Conservation (phyloP, 179 eudicot genomes). For the Drosera spatulata region DNA sequence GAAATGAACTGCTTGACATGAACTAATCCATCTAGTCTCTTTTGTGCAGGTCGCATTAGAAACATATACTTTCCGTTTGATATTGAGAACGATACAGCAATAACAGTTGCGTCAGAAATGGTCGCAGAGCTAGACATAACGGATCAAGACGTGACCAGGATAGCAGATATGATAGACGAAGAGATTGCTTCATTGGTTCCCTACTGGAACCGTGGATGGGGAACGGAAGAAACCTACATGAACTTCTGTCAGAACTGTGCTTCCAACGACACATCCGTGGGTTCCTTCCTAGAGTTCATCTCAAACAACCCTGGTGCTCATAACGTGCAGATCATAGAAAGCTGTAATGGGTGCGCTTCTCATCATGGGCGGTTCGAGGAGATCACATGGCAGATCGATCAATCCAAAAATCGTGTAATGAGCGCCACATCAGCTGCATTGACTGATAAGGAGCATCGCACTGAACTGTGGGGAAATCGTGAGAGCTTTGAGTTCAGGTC, state of each 20-base stretch:
- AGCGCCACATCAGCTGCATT: neutral
- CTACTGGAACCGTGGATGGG: constrained; percentile 57
- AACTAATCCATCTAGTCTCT: neutral
- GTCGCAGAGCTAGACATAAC: constrained; percentile 78
- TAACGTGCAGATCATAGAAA: constrained; percentile 8
- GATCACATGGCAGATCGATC: constrained; percentile 40
- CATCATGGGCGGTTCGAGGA: constrained; percentile 64
- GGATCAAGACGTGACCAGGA: constrained; percentile 73
- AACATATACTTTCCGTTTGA: constrained; percentile 94
- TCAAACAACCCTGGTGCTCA: constrained; percentile 11
- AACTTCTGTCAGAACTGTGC: constrained; percentile 22
- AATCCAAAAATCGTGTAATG: constrained; percentile 17
- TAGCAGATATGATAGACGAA: constrained; percentile 77
- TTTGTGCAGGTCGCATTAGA: constrained; percentile 55
- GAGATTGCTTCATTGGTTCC: constrained; percentile 71
- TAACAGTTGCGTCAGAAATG: constrained; percentile 92
- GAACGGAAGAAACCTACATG: constrained; percentile 10
- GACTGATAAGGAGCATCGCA: too few relatives aligned
- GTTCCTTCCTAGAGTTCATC: constrained; percentile 17
- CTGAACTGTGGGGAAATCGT: too few relatives aligned
- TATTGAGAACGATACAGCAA: constrained; percentile 76
- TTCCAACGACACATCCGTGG: constrained; percentile 23
- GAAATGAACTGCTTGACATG: neutral
- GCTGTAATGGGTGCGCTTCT: constrained; percentile 25
- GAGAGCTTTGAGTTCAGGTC: too few relatives aligned